Evolutionary conservation across 2,329 filamentous ascomycete species (phyloP).

Genomic region (Penicillium sp.): DNA sequence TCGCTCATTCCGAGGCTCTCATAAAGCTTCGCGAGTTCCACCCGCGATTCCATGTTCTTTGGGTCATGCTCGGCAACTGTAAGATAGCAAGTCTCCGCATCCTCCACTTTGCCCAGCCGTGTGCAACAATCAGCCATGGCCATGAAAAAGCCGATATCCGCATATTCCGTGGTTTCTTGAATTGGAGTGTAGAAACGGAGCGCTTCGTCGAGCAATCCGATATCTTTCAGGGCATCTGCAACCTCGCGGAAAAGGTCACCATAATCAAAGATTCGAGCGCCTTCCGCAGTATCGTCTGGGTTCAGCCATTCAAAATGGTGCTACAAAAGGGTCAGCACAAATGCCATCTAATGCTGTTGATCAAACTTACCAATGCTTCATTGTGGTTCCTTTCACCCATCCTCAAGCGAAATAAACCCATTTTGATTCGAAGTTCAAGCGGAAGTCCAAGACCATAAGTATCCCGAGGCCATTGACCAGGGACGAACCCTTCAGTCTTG

Average conservation of each 20-base stretch:
- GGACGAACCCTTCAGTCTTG: constrained; percentile 60
- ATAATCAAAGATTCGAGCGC: constrained; percentile 61
- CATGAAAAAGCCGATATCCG: constrained; percentile 52
- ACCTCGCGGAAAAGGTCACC: constrained; percentile 76
- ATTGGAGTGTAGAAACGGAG: constrained; percentile 59
- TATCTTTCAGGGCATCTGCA: constrained; percentile 57
- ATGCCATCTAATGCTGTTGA: background rate
- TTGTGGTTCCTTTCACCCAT: constrained; percentile 59
- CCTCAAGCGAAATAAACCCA: constrained; percentile 79
- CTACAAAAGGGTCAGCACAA: constrained; percentile 37
- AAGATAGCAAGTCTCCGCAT: constrained; percentile 75
- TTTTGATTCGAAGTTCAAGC: constrained; percentile 75
- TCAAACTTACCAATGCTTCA: constrained; percentile 68
- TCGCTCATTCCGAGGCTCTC: constrained; percentile 71
- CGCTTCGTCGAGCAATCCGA: constrained; percentile 53
- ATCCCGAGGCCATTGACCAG: constrained; percentile 52
- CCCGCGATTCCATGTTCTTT: constrained; percentile 70
- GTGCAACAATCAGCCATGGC: constrained; percentile 63
- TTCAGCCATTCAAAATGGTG: constrained; percentile 69
- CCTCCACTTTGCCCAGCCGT: constrained; percentile 59
- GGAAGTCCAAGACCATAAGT: constrained; percentile 74
- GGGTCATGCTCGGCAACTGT: constrained; percentile 70
- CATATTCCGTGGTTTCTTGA: constrained; percentile 46
- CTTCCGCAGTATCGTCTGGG: constrained; percentile 55
- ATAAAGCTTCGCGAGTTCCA: constrained; percentile 80